These are phyloP conservation scores for Umbelopsis sp. DNA, from an alignment of 192 early-diverging fungal species.

Conservation along the genomic window DNA sequence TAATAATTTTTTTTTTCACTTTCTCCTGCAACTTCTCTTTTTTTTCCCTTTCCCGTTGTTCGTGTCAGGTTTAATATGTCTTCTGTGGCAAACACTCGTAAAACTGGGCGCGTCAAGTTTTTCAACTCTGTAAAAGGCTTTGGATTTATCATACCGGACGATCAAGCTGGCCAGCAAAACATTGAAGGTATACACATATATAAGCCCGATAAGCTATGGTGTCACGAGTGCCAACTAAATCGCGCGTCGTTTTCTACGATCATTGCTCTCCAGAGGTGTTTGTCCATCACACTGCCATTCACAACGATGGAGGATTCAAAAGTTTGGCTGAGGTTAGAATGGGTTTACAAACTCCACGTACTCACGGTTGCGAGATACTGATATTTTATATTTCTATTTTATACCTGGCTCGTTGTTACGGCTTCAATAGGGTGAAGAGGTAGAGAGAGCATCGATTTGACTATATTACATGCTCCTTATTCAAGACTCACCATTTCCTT, in stretches of 20 bases:
- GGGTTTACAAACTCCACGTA: not conserved
- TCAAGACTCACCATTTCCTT: not conserved
- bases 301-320: conserved; percentile 76
- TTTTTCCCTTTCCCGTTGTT: conserved; percentile 18
- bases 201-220: not conserved
- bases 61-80: conserved; percentile 21
- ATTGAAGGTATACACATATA: conserved; percentile 72
- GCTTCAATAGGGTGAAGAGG: conserved; percentile 51
- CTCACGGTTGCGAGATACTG: not conserved
- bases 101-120: conserved; percentile 77
- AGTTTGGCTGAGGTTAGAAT: conserved; percentile 64
- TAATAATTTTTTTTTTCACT: conserved; percentile 10
- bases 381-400: conserved; percentile 20
- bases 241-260: conserved; percentile 14
- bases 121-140: conserved; percentile 88
- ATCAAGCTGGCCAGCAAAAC: conserved; percentile 56
- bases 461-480: not conserved
- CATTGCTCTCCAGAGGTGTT: conserved; percentile 53
- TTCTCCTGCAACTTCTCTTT: not conserved
- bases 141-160: conserved; percentile 83
- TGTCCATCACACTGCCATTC: conserved; percentile 79
- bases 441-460: conserved; percentile 22
- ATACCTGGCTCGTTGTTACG: not conserved
- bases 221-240: not conserved
- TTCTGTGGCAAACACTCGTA: conserved; percentile 38